These are phyloP conservation scores for Lichtheimia hyalospora DNA, from an alignment of 371 early-diverging fungal species.

Conservation along the genomic window DNA sequence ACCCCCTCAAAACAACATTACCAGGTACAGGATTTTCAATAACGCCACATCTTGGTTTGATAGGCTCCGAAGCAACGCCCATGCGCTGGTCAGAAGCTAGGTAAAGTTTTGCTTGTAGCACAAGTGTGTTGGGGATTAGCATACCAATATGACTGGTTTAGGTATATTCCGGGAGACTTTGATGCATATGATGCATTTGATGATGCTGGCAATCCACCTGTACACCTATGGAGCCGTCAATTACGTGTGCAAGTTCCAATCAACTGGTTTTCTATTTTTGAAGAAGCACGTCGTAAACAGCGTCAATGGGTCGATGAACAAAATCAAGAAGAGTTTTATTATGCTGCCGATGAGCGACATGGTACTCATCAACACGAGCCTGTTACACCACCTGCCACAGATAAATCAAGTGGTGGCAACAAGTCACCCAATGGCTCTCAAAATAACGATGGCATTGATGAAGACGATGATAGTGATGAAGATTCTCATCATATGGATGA, in stretches of 20 bases:
- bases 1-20: too few species aligned
- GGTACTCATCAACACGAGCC: background rate
- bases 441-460: background rate
- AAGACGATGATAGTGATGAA: background rate
- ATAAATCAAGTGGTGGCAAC: background rate
- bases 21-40: too few species aligned
- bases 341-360: constrained; percentile 3
- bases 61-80: constrained; percentile 38
- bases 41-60: too few species aligned
- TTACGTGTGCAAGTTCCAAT: constrained; percentile 29
- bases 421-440: background rate
- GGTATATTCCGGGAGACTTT: constrained; percentile 48
- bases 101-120: constrained; percentile 10
- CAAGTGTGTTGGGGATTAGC: background rate
- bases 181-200: constrained; percentile 46
- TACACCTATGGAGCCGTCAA: constrained; percentile 39
- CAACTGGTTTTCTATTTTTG: constrained; percentile 48
- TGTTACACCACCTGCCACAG: constrained; percentile 4
- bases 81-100: constrained; percentile 51
- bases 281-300: constrained; percentile 43
- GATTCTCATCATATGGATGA: background rate
- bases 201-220: constrained; percentile 46
- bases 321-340: constrained; percentile 12
- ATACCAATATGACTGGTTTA: constrained; percentile 4
- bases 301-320: constrained; percentile 25